Conservation (phyloP, 371 early-diverging fungal species). For the Mortierella sp. region DNA sequence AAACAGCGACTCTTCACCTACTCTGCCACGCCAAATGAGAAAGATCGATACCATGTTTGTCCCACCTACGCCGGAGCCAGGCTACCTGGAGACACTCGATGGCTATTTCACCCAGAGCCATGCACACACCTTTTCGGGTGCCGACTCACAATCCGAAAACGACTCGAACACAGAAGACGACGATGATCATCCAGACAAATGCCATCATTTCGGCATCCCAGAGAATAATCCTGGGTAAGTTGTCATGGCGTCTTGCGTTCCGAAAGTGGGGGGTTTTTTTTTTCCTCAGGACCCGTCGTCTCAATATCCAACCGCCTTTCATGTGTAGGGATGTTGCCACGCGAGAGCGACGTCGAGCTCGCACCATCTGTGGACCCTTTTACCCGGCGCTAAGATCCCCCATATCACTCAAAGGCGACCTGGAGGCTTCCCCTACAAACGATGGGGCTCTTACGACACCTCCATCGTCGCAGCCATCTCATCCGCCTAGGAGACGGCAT, state of each 20-base stretch:
- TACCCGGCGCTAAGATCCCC: conserved; percentile 16
- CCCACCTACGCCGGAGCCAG: conserved; percentile 22
- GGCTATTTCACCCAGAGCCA: conserved; percentile 17
- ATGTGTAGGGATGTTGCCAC: conserved; percentile 11
- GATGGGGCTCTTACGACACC: conserved; percentile 13
- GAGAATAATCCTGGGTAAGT: conserved; percentile 3
- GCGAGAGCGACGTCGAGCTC: conserved; percentile 26
- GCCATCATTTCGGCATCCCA: neutral
- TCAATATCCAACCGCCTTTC: neutral
- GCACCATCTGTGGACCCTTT: conserved; percentile 13
- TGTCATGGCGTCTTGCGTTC: neutral
- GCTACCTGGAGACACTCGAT: conserved; percentile 25
- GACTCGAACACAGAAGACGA: conserved; percentile 23
- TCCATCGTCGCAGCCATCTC: conserved; percentile 3
- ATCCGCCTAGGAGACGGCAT: conserved; percentile 56
- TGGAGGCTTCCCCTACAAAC: conserved; percentile 6
- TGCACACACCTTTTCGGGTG: neutral
- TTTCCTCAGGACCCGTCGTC: neutral
- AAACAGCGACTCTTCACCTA: neutral
- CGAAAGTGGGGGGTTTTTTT: too few relatives aligned
- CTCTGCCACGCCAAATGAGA: neutral
- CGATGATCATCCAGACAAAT: neutral
- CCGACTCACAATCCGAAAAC: conserved; percentile 8
- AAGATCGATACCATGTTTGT: neutral
- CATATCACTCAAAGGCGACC: neutral